phyloP scores from a whole-genome alignment of 2,329 filamentous ascomycete genomes.

The Metarhizium album region DNA sequence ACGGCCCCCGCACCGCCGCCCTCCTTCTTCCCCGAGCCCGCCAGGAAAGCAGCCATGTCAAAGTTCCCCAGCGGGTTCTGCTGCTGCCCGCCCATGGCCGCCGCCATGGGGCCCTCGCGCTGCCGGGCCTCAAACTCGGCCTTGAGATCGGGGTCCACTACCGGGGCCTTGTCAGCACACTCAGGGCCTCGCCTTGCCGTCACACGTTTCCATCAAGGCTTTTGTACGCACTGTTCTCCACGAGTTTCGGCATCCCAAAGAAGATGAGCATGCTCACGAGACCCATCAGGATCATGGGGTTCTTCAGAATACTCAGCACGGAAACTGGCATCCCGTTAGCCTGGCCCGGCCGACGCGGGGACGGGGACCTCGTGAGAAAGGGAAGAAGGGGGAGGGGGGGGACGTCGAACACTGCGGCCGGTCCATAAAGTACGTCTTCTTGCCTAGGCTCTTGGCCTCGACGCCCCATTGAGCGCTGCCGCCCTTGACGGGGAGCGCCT shows the following conservation, averaged over 20 bases:
- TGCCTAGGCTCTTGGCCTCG: slow-evolving; percentile 48
- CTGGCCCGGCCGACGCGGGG: not conserved
- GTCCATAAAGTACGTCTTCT: slow-evolving; percentile 68
- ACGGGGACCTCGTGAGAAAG: not conserved
- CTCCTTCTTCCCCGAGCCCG: slow-evolving; percentile 40
- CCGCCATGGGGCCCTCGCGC: slow-evolving; percentile 58
- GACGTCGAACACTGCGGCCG: slow-evolving; percentile 59
- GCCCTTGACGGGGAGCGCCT: slow-evolving; percentile 36
- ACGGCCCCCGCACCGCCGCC: slow-evolving; percentile 12
- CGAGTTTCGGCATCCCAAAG: slow-evolving; percentile 85
- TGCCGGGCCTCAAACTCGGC: slow-evolving; percentile 89
- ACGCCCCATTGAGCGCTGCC: slow-evolving; percentile 29
- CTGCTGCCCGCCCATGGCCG: slow-evolving; percentile 34
- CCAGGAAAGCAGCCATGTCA: slow-evolving; percentile 53
- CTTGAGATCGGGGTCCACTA: slow-evolving; percentile 94
- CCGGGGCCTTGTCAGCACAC: not conserved
- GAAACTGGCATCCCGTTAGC: slow-evolving; percentile 43
- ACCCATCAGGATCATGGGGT: slow-evolving; percentile 92
- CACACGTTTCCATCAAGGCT: no score
- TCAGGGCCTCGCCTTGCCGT: no score
- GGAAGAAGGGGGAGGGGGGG: not conserved
- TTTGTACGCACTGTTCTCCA: slow-evolving; percentile 90
- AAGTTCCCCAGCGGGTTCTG: slow-evolving; percentile 42
- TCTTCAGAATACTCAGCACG: slow-evolving; percentile 74
- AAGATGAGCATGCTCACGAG: slow-evolving; percentile 74